Conservation (phyloP, 257 asterid genomes). For the Lycium ferocissimum region DNA sequence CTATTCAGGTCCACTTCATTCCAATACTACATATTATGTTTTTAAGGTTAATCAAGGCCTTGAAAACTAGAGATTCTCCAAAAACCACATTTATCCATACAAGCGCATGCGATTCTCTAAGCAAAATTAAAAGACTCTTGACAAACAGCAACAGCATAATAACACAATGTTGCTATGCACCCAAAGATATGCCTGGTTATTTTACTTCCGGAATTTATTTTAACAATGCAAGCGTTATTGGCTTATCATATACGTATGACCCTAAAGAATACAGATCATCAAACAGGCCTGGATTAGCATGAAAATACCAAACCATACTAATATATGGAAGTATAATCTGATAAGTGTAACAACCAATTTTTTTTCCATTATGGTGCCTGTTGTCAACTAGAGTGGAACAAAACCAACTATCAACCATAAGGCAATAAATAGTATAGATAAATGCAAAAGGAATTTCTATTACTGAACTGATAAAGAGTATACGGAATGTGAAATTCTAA, state of each 20-base stretch:
- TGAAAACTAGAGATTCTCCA: background rate
- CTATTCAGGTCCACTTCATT: background rate
- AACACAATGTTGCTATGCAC: background rate
- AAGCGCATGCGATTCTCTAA: background rate
- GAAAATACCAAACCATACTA: background rate
- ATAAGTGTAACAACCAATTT: background rate
- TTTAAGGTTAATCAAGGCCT: constrained; percentile 2
- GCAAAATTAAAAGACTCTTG: constrained; percentile 7
- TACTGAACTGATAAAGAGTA: background rate
- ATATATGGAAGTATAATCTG: background rate
- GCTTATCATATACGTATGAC: background rate
- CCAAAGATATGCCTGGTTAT: constrained; percentile 13
- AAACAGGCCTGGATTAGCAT: background rate
- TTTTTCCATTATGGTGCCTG: background rate
- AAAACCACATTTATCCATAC: background rate
- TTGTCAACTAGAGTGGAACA: constrained; percentile 11
- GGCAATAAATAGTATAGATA: background rate
- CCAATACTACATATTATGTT: background rate
- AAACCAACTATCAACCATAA: constrained; percentile 6
- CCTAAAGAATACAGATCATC: constrained; percentile 3
- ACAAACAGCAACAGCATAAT: background rate
- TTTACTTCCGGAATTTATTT: constrained; percentile 1
- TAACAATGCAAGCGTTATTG: constrained; percentile 1
- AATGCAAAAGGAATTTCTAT: background rate
- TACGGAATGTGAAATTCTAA: background rate